These are phyloP conservation scores for Podaxis mareebaensis DNA, from an alignment of 768 basidiomycete species.

Conservation along the genomic window DNA sequence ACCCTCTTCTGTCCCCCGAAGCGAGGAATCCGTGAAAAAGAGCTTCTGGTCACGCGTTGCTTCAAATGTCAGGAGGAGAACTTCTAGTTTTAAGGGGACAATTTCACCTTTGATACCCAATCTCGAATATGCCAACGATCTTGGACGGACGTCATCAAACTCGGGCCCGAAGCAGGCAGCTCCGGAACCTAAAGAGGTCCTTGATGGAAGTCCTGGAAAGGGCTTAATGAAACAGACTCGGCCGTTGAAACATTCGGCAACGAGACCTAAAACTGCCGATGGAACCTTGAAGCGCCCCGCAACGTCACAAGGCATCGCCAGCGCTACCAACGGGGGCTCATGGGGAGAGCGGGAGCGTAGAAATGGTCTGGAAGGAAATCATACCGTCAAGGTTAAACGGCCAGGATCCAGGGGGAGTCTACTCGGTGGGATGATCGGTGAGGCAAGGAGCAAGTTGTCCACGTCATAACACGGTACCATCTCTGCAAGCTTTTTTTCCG, in stretches of 20 bases:
- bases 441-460: background rate
- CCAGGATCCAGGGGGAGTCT: background rate
- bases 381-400: background rate
- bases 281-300: background rate
- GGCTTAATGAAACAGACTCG: background rate
- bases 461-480: background rate
- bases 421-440: constrained; percentile 3
- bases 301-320: background rate
- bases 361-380: background rate
- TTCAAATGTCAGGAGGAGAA: constrained; percentile 1
- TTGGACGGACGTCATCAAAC: background rate
- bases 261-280: background rate
- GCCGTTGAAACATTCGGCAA: background rate
- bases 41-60: constrained; percentile 10
- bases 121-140: background rate
- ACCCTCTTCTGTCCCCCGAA: background rate
- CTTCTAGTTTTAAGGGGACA: background rate
- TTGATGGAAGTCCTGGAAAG: background rate
- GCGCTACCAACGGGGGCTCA: background rate
- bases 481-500: background rate
- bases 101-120: background rate
- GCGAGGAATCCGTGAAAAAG: background rate
- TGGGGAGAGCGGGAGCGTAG: background rate
- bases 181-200: background rate
- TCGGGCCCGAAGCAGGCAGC: background rate